Evolutionary conservation across 73 alveolate species (phyloP).

Genomic region (Paramecium sonneborni): DNA sequence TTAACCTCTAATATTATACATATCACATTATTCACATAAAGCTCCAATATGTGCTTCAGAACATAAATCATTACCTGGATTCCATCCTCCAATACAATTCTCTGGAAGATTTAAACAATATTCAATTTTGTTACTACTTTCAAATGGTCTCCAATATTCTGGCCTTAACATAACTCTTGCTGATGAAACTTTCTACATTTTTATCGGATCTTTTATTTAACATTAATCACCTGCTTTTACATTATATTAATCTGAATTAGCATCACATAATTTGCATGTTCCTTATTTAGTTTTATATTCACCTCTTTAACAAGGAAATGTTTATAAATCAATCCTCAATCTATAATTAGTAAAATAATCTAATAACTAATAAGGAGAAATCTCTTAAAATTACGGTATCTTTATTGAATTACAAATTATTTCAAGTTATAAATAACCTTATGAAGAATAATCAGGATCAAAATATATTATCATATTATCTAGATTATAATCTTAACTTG

Average conservation of each 20-base stretch:
- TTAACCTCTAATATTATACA: conserved; percentile 19
- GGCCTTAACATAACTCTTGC: background rate
- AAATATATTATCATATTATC: background rate
- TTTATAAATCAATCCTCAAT: background rate
- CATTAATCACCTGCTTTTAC: background rate
- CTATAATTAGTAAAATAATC: background rate
- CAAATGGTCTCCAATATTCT: conserved; percentile 67
- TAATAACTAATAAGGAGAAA: background rate
- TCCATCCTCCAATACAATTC: conserved; percentile 58
- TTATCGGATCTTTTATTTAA: background rate
- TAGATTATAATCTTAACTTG: background rate
- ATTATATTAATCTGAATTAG: background rate
- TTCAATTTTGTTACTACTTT: background rate
- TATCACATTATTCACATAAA: conserved; percentile 57
- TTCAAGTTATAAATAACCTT: background rate
- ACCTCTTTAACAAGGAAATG: conserved; percentile 32
- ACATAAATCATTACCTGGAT: conserved; percentile 49
- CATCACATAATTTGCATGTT: background rate
- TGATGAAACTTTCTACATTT: background rate
- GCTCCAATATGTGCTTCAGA: conserved; percentile 61
- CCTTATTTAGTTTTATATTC: background rate
- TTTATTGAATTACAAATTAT: background rate
- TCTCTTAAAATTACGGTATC: background rate
- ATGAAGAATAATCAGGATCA: background rate
- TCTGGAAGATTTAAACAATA: background rate